phyloP scores from a whole-genome alignment of 257 asterid species.

The Capsicum pubescens region DNA sequence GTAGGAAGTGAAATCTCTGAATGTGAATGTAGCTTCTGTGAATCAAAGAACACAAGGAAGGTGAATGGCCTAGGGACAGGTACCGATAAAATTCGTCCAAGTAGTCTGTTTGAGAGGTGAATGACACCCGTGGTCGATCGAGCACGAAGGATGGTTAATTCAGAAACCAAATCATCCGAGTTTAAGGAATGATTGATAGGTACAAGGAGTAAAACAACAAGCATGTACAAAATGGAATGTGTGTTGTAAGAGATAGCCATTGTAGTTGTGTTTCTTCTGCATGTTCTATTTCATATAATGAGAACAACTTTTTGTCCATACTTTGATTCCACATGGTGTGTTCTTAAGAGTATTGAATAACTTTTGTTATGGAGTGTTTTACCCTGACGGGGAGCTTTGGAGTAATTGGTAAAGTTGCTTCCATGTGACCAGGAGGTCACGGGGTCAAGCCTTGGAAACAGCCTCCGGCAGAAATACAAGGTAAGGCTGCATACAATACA shows the following conservation, averaged over 20 bases:
- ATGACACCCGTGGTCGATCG: background rate
- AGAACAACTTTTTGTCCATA: background rate
- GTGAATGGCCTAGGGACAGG: slow-evolving; percentile 26
- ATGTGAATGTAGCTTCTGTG: background rate
- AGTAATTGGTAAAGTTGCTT: too few species aligned
- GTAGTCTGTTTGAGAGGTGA: slow-evolving; percentile 14
- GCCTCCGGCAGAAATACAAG: too few species aligned
- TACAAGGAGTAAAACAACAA: background rate
- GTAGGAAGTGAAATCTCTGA: slow-evolving; percentile 21
- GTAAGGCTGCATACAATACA: too few species aligned
- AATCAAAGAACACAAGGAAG: slow-evolving; percentile 20
- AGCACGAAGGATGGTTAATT: background rate
- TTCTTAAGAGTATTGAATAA: background rate
- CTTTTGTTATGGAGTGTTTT: background rate
- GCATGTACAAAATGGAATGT: background rate
- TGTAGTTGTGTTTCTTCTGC: background rate
- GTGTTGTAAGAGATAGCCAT: background rate
- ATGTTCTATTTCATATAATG: background rate
- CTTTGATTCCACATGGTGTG: slow-evolving; percentile 14
- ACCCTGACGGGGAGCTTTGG: too few species aligned
- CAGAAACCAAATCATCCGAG: slow-evolving; percentile 1
- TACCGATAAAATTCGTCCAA: background rate
- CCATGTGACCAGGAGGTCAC: too few species aligned
- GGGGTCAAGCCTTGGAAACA: too few species aligned
- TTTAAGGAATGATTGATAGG: background rate